Evolutionary conservation across 2,329 filamentous ascomycete species (phyloP).

Genomic region (Apiospora hydei): DNA sequence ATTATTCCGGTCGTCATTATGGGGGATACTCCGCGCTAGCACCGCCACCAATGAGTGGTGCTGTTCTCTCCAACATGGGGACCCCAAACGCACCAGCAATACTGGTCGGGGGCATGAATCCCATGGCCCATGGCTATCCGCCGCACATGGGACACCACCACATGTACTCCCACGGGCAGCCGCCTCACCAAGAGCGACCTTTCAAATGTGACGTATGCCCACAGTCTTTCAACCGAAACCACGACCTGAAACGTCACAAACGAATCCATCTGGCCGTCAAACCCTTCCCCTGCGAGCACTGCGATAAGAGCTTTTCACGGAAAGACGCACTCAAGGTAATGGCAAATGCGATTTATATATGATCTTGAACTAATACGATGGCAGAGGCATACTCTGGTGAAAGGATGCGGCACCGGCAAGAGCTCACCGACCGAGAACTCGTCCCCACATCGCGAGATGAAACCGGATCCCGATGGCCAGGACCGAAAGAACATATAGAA

Average conservation of each 20-base stretch:
- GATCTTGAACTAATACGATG: constrained; percentile 31
- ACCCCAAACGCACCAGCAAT: constrained; percentile 77
- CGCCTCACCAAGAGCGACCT: constrained; percentile 75
- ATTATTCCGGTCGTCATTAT: constrained; percentile 56
- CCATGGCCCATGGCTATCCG: constrained; percentile 61
- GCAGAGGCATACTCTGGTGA: constrained; percentile 69
- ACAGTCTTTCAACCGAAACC: constrained; percentile 94
- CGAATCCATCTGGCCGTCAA: constrained; percentile 94
- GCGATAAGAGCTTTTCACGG: constrained; percentile 95
- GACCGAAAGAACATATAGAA: constrained; percentile 18
- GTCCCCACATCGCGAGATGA: constrained; percentile 36
- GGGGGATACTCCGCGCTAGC: constrained; percentile 50
- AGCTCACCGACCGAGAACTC: constrained; percentile 33
- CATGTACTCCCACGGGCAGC: constrained; percentile 66
- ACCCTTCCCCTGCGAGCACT: constrained; percentile 89
- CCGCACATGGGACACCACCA: constrained; percentile 57
- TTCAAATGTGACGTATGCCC: constrained; percentile 95
- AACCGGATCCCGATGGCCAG: constrained; percentile 31
- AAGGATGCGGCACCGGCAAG: constrained; percentile 62
- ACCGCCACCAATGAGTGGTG: constrained; percentile 68
- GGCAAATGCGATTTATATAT: constrained; percentile 7
- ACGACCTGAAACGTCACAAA: constrained; percentile 95
- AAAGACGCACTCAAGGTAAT: constrained; percentile 95
- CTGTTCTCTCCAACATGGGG: constrained; percentile 80
- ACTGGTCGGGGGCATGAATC: constrained; percentile 67